Evolutionary conservation across 139 green algal species (phyloP), one percentile per base, ranked within the genome.

Genomic region (Diplosphaera chodatii): DNA sequence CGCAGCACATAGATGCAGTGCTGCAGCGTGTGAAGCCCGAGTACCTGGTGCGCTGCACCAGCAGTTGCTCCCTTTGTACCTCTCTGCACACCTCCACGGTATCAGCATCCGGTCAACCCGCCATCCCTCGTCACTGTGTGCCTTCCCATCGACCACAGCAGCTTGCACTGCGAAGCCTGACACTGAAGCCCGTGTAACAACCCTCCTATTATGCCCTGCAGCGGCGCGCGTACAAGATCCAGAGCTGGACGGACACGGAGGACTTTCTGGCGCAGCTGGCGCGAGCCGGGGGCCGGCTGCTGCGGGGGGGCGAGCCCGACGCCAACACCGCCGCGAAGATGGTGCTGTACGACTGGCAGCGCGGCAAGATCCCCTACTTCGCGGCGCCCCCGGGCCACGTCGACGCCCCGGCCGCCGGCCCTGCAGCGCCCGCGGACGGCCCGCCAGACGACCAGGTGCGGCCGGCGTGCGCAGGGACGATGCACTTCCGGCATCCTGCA

Each of bases 331-430:
- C 90, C 1, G 93, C 93, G 1, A 90, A 92, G 67, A 97, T 97
- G 89, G 86, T 99, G 70, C 87, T 99, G 30, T 86, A 92, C 67
- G 95, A 99, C 84, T 99, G 94, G 94, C 95, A 99, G 84, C 85
- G 94, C 22, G 95, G 95, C 67, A 95, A 94, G 79, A 90, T 99
- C 40, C 95, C 95, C 37, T 99, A 92, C 86, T 99, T 97, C 82
- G 89, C 81, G 5, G 83, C 95, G 34, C 95, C 95, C 4, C 88
- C 90, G 0, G 88, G 81, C 64, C 80, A 93, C 80, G 80, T 67
- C 0, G 77, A 80, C 34, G 77, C 71, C 34, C 73, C 74, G 31
- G 56, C 73, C 18, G 72, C 63, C n/a, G 68, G 30, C 16, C 69
- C 55, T 1, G 1, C 69, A 25, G 78, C 73, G 18, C 74, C 63